A percentile compares a stretch with the other conserved stretches of the same genome.
phyloP scores from a whole-genome alignment of 768 basidiomycete species.

The Leucocoprinus birnbaumii region DNA sequence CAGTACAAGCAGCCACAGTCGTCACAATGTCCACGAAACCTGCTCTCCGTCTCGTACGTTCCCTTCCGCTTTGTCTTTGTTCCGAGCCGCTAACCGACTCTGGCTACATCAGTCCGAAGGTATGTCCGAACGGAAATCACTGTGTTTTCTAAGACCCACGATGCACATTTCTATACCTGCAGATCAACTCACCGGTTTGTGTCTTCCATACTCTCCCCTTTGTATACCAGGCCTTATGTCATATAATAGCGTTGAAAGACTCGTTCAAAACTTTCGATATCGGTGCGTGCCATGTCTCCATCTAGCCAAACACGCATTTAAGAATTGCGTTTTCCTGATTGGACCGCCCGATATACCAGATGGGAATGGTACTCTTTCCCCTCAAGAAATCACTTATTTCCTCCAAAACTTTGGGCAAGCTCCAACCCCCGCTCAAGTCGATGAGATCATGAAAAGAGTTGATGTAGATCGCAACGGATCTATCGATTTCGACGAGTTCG shows the following conservation, averaged over 20 bases:
- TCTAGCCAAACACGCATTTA: neutral
- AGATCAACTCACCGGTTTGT: slow-evolving; percentile 9
- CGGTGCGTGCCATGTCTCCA: slow-evolving; percentile 39
- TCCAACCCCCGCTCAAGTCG: slow-evolving; percentile 83
- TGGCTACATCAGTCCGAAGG: neutral
- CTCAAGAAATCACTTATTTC: slow-evolving; percentile 83
- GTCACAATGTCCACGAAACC: neutral
- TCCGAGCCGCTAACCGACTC: neutral
- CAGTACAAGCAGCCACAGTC: neutral
- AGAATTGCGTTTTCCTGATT: neutral
- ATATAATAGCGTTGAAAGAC: slow-evolving; percentile 46
- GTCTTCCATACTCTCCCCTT: neutral
- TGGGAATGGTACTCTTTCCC: slow-evolving; percentile 89
- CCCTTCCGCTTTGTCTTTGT: neutral
- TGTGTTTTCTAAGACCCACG: too few relatives aligned
- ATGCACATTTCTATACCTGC: neutral
- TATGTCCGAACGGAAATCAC: neutral
- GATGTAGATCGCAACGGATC: slow-evolving; percentile 81
- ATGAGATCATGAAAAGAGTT: slow-evolving; percentile 92
- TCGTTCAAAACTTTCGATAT: slow-evolving; percentile 88
- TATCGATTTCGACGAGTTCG: slow-evolving; percentile 82
- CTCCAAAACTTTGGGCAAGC: slow-evolving; percentile 91
- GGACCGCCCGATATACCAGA: slow-evolving; percentile 38
- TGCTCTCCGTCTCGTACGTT: neutral
- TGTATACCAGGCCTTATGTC: neutral